phyloP scores from a whole-genome alignment of 1,139 yeast species.

The Debaryomyces sp. region DNA sequence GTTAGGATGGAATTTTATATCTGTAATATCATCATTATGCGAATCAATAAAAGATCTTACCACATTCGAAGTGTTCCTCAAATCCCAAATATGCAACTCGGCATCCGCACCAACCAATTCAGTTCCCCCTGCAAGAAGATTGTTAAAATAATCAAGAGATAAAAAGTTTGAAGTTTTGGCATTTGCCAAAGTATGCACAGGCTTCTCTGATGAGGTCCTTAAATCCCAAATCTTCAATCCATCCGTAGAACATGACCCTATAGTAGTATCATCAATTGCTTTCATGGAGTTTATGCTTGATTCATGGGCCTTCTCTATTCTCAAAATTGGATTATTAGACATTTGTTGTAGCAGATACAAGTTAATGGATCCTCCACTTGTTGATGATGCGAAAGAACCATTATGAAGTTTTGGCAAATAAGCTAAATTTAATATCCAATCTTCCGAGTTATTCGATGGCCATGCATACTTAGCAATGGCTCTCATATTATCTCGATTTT shows the following conservation, averaged over 20 bases:
- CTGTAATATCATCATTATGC: conserved; percentile 93
- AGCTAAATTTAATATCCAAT: conserved; percentile 55
- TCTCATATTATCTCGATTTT: conserved; percentile 18
- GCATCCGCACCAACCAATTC: conserved; percentile 84
- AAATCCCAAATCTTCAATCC: conserved; percentile 73
- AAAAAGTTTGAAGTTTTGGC: conserved; percentile 42
- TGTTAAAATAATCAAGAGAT: conserved; percentile 42
- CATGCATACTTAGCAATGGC: conserved; percentile 21
- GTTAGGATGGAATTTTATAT: conserved; percentile 76
- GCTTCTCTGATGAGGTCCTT: conserved; percentile 31
- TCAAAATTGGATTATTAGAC: conserved; percentile 14
- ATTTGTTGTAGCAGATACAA: conserved; percentile 31
- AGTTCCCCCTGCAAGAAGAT: conserved; percentile 77
- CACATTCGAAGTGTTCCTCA: conserved; percentile 39
- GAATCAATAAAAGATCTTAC: conserved; percentile 73
- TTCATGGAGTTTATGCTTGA: conserved; percentile 36
- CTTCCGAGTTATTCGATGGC: conserved; percentile 27
- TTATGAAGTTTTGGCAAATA: conserved; percentile 18
- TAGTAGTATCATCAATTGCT: conserved; percentile 23
- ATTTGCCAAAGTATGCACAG: conserved; percentile 36
- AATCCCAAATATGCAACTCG: conserved; percentile 77
- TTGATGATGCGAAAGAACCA: conserved; percentile 38
- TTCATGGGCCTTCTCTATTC: conserved; percentile 35
- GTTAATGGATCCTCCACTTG: conserved; percentile 51
- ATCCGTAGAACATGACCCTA: conserved; percentile 55